phyloP scores from a whole-genome alignment of 208 protist species.

The Angomonas deanei region DNA sequence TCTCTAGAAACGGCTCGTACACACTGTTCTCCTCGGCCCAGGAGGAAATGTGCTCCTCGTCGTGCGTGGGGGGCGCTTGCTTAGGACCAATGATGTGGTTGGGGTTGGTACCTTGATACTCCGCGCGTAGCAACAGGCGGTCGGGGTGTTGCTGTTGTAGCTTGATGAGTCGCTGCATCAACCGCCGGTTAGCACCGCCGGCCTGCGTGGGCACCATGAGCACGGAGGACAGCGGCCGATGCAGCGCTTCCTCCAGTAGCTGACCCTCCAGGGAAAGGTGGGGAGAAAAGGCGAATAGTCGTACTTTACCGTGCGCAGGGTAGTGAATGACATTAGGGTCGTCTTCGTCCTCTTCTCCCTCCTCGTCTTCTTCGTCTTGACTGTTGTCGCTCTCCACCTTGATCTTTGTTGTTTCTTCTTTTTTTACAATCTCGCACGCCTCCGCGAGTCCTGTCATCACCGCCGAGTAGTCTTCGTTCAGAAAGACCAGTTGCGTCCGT shows the following conservation, averaged over 20 bases:
- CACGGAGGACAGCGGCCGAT: neutral
- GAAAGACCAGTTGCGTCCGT: neutral
- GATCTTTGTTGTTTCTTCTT: neutral
- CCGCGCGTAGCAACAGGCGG: neutral
- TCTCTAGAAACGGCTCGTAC: neutral
- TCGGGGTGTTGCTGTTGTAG: neutral
- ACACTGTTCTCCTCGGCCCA: neutral
- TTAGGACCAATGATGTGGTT: neutral
- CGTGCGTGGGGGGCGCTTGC: neutral
- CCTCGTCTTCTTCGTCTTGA: constrained; percentile 7
- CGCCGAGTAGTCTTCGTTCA: neutral
- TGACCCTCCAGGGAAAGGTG: neutral
- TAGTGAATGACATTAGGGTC: constrained; percentile 1
- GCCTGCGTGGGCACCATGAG: neutral
- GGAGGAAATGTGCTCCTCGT: neutral
- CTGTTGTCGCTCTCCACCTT: constrained; percentile 5
- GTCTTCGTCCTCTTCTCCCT: constrained; percentile 4
- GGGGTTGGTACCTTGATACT: neutral
- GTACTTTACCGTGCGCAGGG: neutral
- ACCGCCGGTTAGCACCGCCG: neutral
- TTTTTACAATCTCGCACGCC: neutral
- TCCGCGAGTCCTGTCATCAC: neutral
- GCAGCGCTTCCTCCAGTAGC: neutral
- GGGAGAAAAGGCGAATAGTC: constrained; percentile 3
- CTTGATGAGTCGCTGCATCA: neutral